Conservation (phyloP, 768 basidiomycete species). For the Porphyrellus cyaneotinctus region DNA sequence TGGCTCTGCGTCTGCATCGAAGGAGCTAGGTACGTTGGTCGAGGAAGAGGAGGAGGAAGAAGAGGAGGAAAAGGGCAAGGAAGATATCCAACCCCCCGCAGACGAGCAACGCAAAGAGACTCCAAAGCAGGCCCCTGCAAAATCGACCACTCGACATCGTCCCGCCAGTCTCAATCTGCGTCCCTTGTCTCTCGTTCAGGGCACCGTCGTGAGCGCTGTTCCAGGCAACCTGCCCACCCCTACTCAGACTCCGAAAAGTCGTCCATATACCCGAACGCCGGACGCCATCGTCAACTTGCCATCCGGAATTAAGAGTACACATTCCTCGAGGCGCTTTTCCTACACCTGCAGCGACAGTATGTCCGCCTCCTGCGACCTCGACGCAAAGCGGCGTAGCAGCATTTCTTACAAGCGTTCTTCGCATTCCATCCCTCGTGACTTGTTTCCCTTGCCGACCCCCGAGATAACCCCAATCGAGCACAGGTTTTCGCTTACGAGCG, state of each 20-base stretch:
- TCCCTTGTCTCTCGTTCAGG: constrained; percentile 65
- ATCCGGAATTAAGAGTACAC: background rate
- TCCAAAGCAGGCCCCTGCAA: constrained; percentile 34
- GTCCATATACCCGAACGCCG: constrained; percentile 39
- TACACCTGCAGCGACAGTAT: constrained; percentile 22
- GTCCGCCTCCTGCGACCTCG: constrained; percentile 26
- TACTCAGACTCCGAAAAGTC: constrained; percentile 47
- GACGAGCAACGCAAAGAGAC: constrained; percentile 13
- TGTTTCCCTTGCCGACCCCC: constrained; percentile 61
- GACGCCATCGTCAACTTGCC: constrained; percentile 20
- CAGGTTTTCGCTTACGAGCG: constrained; percentile 35
- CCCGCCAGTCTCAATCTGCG: constrained; percentile 66
- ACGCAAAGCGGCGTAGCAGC: constrained; percentile 55
- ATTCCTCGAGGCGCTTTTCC: constrained; percentile 26
- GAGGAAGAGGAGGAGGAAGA: constrained; percentile 90
- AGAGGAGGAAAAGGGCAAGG: constrained; percentile 57
- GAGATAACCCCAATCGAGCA: constrained; percentile 66
- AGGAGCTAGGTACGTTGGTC: constrained; percentile 73
- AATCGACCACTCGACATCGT: constrained; percentile 48
- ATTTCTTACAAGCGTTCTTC: constrained; percentile 67
- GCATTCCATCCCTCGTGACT: constrained; percentile 30
- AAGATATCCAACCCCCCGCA: constrained; percentile 24
- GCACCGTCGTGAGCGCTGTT: constrained; percentile 38
- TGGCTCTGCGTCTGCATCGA: constrained; percentile 54
- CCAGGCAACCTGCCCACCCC: constrained; percentile 49